Percentiles rank a stretch among this genome's conserved stretches.
These are phyloP conservation scores for Oidium heveae DNA, from an alignment of 2,329 filamentous ascomycete genomes.

Conservation along the genomic window DNA sequence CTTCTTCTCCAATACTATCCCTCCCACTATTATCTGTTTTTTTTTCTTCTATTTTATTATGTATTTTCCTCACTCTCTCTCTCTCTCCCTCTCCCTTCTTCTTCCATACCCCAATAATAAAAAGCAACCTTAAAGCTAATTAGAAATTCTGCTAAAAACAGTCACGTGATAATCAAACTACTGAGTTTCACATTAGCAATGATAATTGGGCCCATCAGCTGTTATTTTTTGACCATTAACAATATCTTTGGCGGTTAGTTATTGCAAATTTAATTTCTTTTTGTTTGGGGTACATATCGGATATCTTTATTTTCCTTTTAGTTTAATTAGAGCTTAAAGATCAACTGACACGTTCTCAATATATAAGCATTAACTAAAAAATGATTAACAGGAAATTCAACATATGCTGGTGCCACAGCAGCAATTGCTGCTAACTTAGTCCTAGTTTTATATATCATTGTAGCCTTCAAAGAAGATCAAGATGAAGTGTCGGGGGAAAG, in stretches of 20 bases:
- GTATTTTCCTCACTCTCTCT: no score
- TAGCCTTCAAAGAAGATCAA: conserved; percentile 73
- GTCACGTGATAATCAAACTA: conserved; percentile 66
- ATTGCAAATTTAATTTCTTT: conserved; percentile 8
- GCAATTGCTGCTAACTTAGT: conserved; percentile 83
- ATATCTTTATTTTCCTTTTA: not conserved
- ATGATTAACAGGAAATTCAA: conserved; percentile 45
- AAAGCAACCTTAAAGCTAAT: no score
- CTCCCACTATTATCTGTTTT: no score
- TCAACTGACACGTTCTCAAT: not conserved
- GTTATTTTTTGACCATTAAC: conserved; percentile 64
- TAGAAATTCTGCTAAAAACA: no score
- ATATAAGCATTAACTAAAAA: not conserved
- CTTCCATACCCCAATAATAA: no score
- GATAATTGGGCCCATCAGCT: conserved; percentile 64
- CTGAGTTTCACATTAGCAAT: conserved; percentile 79
- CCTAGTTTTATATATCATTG: conserved; percentile 67
- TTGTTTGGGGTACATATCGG: not conserved
- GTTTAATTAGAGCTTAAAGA: not conserved
- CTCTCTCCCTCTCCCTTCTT: no score
- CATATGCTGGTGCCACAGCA: conserved; percentile 61
- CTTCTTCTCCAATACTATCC: no score
- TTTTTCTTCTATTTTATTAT: no score
- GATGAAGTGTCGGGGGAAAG: conserved; percentile 20
- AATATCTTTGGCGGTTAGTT: conserved; percentile 45